These are phyloP conservation scores for Mortierella polycephala DNA, from an alignment of 371 early-diverging fungal genomes.

Conservation along the genomic window DNA sequence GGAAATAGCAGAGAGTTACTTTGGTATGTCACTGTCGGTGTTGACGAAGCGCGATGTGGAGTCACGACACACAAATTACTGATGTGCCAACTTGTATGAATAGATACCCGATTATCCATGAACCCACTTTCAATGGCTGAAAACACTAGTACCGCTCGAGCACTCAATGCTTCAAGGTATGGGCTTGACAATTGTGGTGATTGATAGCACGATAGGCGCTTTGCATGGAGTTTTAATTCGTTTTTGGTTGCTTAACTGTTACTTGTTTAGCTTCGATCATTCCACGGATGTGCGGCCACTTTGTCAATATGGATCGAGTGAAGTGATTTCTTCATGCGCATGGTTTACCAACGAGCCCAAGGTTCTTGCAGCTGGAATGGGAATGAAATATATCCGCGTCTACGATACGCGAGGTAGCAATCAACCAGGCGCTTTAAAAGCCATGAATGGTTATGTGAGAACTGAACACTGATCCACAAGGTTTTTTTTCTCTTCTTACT, in stretches of 20 bases:
- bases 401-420: slow-evolving; percentile 75
- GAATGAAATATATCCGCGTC: slow-evolving; percentile 74
- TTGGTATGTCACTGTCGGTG: slow-evolving; percentile 18
- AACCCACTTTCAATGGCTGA: slow-evolving; percentile 51
- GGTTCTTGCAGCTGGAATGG: slow-evolving; percentile 81
- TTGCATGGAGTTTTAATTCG: too few species aligned
- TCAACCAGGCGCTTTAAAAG: not conserved
- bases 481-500: not conserved
- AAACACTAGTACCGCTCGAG: slow-evolving; percentile 38
- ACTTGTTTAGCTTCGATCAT: slow-evolving; percentile 25
- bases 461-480: not conserved
- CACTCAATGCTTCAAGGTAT: slow-evolving; percentile 41
- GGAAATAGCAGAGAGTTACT: slow-evolving; percentile 47
- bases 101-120: slow-evolving; percentile 44
- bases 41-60: too few species aligned
- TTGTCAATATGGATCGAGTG: slow-evolving; percentile 77
- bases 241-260: not conserved
- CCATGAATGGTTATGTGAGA: not conserved
- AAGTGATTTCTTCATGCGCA: slow-evolving; percentile 76
- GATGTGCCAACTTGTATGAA: not conserved
- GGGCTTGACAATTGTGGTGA: too few species aligned
- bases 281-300: slow-evolving; percentile 56
- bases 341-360: slow-evolving; percentile 72
- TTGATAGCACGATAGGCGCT: too few species aligned
- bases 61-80: too few species aligned